A percentile compares a stretch with the other conserved stretches of the same genome.
Conservation (phyloP, 1,139 yeast genomes). For the Saccharomyces pastorianus region DNA sequence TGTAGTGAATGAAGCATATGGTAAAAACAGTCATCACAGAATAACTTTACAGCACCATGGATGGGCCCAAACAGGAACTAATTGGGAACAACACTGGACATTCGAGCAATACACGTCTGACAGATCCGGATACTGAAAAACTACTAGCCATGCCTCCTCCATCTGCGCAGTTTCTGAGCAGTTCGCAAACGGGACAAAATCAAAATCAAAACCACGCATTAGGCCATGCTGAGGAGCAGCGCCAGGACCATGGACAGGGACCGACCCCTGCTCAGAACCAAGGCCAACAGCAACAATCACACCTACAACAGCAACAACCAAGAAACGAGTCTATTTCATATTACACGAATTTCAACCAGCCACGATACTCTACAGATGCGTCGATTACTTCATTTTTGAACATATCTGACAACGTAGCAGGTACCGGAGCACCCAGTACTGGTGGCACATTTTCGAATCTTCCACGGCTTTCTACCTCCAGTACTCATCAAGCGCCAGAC, state of each 20-base stretch:
- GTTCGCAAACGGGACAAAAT: background rate
- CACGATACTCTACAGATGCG: constrained; percentile 22
- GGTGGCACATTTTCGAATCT: background rate
- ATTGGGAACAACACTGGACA: background rate
- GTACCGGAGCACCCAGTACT: constrained; percentile 19
- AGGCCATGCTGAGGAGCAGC: constrained; percentile 1
- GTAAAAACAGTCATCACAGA: background rate
- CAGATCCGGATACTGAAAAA: constrained; percentile 6
- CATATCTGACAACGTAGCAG: constrained; percentile 8
- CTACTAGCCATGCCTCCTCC: constrained; percentile 14
- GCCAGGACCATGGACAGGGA: constrained; percentile 2
- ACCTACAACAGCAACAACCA: constrained; percentile 6
- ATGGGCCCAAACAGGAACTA: background rate
- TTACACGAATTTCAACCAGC: constrained; percentile 25
- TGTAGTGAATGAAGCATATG: background rate
- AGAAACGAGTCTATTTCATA: constrained; percentile 21
- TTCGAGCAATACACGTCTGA: background rate
- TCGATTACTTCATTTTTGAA: constrained; percentile 21
- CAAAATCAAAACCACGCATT: constrained; percentile 1
- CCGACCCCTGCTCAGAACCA: background rate
- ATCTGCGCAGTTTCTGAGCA: constrained; percentile 4
- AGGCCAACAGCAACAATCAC: constrained; percentile 8
- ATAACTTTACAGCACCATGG: background rate
- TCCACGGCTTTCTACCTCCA: background rate
- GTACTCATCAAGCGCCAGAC: constrained; percentile 12